Evolutionary conservation across 345 rosid genomes (phyloP).

Genomic region (Gossypium herbaceum): DNA sequence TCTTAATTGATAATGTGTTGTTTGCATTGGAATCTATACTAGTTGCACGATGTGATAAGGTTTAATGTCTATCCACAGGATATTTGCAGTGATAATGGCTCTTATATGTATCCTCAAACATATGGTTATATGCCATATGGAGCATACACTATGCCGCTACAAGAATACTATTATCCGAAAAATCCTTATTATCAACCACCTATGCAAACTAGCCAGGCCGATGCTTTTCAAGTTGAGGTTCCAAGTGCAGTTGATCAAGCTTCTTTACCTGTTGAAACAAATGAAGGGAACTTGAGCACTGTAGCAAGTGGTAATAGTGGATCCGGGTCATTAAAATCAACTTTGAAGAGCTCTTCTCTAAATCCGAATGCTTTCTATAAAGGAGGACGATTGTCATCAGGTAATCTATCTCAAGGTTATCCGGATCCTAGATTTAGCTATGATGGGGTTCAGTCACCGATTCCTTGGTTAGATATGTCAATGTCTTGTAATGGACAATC

Average conservation of each 20-base stretch:
- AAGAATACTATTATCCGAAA: conserved; percentile 49
- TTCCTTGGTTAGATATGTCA: conserved; percentile 34
- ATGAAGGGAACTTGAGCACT: conserved; percentile 23
- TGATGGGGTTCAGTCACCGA: conserved; percentile 33
- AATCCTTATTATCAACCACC: conserved; percentile 36
- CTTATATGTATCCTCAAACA: conserved; percentile 37
- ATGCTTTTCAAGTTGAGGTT: conserved; percentile 24
- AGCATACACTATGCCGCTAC: conserved; percentile 34
- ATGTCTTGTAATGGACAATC: conserved; percentile 24
- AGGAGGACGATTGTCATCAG: conserved; percentile 33
- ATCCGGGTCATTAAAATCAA: conserved; percentile 33
- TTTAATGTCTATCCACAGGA: conserved; percentile 28
- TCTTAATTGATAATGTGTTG: background rate
- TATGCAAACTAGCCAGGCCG: conserved; percentile 8
- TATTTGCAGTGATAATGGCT: conserved; percentile 36
- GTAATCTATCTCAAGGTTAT: conserved; percentile 34
- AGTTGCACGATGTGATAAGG: conserved; percentile 3
- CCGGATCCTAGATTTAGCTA: conserved; percentile 48
- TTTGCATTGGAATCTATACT: background rate
- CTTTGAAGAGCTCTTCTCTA: conserved; percentile 35
- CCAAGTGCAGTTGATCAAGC: conserved; percentile 24
- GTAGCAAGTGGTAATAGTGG: conserved; percentile 33
- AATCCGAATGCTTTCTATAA: conserved; percentile 40
- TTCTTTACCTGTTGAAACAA: conserved; percentile 29
- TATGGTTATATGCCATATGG: conserved; percentile 46